These are phyloP conservation scores for Tetrahymena malaccensis DNA, from an alignment of 73 alveolate genomes.

Conservation along the genomic window DNA sequence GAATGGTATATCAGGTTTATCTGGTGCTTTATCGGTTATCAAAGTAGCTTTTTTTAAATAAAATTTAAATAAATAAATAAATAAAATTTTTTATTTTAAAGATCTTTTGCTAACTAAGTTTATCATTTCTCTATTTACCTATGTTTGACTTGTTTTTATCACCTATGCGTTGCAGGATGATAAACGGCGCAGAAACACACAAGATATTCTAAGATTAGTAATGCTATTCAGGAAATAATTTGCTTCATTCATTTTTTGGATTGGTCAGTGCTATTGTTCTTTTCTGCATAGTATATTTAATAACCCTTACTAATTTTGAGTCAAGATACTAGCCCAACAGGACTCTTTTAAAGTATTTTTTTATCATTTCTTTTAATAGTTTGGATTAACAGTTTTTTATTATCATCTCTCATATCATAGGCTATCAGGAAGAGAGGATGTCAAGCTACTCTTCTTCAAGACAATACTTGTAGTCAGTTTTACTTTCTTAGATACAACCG, in stretches of 20 bases:
- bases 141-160: conserved; percentile 7
- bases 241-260: conserved; percentile 26
- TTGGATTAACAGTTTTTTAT: background rate
- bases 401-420: background rate
- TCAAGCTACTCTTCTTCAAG: conserved; percentile 16
- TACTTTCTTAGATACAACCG: conserved; percentile 15
- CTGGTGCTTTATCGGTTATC: conserved; percentile 12
- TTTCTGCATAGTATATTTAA: background rate
- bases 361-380: background rate
- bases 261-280: conserved; percentile 1
- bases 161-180: conserved; percentile 10
- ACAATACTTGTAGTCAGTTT: conserved; percentile 15
- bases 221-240: conserved; percentile 36
- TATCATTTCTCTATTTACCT: conserved; percentile 11
- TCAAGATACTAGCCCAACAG: conserved; percentile 22
- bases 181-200: background rate
- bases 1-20: conserved; percentile 4
- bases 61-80: background rate
- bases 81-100: background rate
- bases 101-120: background rate
- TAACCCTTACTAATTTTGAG: conserved; percentile 26
- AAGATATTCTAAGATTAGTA: conserved; percentile 7
- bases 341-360: background rate
- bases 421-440: conserved; percentile 39
- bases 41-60: background rate